Evolutionary conservation across 225 moss, liverwort and hornwort species (phyloP).

Genomic region (Pseudoscleropodium purum): DNA sequence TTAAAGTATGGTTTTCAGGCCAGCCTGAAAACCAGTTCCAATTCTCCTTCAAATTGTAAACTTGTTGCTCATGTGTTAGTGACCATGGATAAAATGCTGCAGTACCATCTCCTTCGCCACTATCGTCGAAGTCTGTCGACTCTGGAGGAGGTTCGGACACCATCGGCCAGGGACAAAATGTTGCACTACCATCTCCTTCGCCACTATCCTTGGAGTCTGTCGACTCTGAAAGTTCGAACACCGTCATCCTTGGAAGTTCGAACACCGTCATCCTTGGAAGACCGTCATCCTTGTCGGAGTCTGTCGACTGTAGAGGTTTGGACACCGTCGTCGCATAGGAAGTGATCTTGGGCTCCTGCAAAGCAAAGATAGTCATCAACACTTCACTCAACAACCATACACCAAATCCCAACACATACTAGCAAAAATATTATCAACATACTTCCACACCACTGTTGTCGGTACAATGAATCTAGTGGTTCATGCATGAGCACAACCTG

Average conservation of each 20-base stretch:
- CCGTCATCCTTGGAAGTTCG: too few species aligned
- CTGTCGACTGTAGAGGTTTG: fast-evolving
- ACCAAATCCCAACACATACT: not conserved
- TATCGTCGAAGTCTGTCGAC: not conserved
- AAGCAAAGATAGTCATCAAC: not conserved
- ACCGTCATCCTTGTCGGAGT: too few species aligned
- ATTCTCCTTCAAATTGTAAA: not conserved
- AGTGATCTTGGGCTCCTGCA: not conserved
- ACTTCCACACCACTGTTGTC: not conserved
- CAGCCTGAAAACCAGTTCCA: fast-evolving
- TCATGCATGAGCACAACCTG: too few species aligned
- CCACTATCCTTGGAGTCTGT: too few species aligned
- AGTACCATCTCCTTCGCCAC: not conserved
- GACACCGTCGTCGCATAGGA: fast-evolving
- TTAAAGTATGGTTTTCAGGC: too few species aligned
- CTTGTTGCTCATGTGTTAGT: not conserved
- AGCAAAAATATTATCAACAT: not conserved
- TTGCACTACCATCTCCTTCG: too few species aligned
- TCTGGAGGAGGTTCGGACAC: fast-evolving
- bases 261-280: too few species aligned
- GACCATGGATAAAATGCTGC: not conserved
- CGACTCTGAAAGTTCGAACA: too few species aligned
- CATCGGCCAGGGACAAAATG: too few species aligned
- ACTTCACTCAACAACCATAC: not conserved
- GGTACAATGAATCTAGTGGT: too few species aligned